Evolutionary conservation across 305 asterid genomes (phyloP).

Genomic region (Galium porrigens): DNA sequence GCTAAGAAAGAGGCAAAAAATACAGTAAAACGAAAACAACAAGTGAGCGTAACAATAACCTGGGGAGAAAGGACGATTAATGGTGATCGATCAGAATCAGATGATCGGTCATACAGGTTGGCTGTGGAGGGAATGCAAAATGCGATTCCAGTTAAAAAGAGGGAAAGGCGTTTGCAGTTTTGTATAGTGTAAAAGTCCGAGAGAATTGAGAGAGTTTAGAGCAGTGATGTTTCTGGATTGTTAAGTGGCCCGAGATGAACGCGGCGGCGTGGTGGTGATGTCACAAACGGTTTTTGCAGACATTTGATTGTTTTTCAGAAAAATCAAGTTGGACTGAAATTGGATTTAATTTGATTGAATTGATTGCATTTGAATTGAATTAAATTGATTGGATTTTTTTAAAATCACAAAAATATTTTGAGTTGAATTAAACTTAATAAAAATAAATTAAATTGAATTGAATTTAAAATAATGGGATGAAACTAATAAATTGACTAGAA

Average conservation of each 20-base stretch:
- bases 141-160: background rate
- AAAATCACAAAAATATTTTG: too few relatives aligned
- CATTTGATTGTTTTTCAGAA: too few relatives aligned
- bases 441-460: too few relatives aligned
- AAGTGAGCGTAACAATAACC: conserved; percentile 1
- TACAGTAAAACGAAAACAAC: background rate
- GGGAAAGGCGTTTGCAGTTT: background rate
- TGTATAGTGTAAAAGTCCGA: background rate
- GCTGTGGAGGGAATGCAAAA: background rate
- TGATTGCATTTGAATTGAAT: too few relatives aligned
- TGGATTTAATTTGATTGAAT: too few relatives aligned
- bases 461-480: too few relatives aligned
- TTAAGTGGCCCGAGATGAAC: background rate
- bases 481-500: too few relatives aligned
- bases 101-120: background rate
- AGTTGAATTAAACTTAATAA: too few relatives aligned
- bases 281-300: background rate
- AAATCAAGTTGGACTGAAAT: too few relatives aligned
- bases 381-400: too few relatives aligned
- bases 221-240: background rate
- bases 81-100: conserved; percentile 8
- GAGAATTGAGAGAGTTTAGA: background rate
- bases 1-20: background rate
- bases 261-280: background rate
- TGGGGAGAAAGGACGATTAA: background rate